Evolutionary conservation across 2,329 filamentous ascomycete genomes (phyloP), one percentile per base, ranked within the genome.

Genomic region (Nigrograna mackinnonii): DNA sequence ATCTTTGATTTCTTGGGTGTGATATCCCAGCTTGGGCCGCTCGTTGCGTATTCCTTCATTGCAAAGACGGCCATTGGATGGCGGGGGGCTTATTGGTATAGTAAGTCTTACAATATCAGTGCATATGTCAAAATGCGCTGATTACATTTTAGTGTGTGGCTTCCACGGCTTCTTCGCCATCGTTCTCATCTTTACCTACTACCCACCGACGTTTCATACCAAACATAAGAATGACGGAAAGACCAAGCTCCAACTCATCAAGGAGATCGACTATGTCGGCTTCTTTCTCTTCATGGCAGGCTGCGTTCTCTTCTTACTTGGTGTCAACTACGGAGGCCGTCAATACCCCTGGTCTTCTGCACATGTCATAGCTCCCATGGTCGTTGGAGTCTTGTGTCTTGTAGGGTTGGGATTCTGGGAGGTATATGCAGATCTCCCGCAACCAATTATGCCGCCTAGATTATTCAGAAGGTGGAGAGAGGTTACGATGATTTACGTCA

Each of bases 221-320:
- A 64, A 64, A 46, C 61, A 64, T 47, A 43, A 49, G 17, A 35
- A 44, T 16, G 57, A 61, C 30, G 48, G 48, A 6, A 58, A 60
- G 37, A 54, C 49, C 12, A 52, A 56, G 26, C 40, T 37, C 39
- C 44, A 60, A 35, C 47, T 61, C 7, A 32, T 79, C 21, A 56
- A 56, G 14, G 67, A 74, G 7, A 69, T 80, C 37, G 78, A 80
- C 51, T 79, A 72, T 42, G 57, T 78, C 4, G 77, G 77, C 33
- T 69, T 75, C 2, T 62, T 73, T n/a, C 58, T 79, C 19, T 75
- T 75, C 47, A 71, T 76, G 31, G 54, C 55, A 11, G 44, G 44
- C 17, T 41, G 36, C 17, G 33, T 44, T 6, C 37, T 47, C 35
- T 47, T 47, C 28, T 41, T 47, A n/a, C 31, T 47, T n/a, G 44